phyloP scores from a whole-genome alignment of 192 early-diverging fungal genomes.

The Entomortierella beljakovae region DNA sequence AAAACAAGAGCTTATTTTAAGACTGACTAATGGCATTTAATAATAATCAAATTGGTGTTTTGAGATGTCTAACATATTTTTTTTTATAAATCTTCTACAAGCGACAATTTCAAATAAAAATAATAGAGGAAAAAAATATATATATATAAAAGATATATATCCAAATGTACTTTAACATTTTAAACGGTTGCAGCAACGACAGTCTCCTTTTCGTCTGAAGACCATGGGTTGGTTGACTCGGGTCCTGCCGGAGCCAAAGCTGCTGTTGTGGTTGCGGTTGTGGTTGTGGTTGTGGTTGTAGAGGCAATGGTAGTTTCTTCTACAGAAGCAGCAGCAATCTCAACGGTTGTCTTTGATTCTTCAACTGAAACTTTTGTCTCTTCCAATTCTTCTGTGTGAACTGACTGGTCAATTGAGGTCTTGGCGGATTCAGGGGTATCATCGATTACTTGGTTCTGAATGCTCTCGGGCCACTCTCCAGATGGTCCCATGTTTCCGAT shows the following conservation, averaged over 20 bases:
- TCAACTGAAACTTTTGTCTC: neutral
- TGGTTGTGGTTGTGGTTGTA: neutral
- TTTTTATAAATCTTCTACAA: neutral
- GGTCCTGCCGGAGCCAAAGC: constrained; percentile 39
- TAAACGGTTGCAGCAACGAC: neutral
- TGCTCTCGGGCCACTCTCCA: constrained; percentile 39
- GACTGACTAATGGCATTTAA: neutral
- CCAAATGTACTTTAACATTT: too few species aligned
- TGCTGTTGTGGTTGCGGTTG: constrained; percentile 1
- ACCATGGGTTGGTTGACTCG: constrained; percentile 49
- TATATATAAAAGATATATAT: too few species aligned
- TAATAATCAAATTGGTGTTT: neutral
- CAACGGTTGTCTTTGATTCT: constrained; percentile 16
- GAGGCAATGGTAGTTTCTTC: constrained; percentile 13
- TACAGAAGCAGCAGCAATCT: constrained; percentile 13
- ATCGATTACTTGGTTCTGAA: neutral
- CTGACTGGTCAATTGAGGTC: constrained; percentile 22
- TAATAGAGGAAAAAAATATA: neutral
- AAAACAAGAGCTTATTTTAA: neutral
- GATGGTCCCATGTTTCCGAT: constrained; percentile 50
- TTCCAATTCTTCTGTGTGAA: neutral
- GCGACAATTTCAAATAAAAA: neutral
- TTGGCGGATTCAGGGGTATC: constrained; percentile 18
- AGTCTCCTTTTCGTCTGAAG: constrained; percentile 15
- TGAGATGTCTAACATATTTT: neutral